A percentile compares a stretch with the other conserved stretches of the same genome.
Conservation (phyloP, 768 basidiomycete genomes). For the Pilatotrama ljubarskyi region DNA sequence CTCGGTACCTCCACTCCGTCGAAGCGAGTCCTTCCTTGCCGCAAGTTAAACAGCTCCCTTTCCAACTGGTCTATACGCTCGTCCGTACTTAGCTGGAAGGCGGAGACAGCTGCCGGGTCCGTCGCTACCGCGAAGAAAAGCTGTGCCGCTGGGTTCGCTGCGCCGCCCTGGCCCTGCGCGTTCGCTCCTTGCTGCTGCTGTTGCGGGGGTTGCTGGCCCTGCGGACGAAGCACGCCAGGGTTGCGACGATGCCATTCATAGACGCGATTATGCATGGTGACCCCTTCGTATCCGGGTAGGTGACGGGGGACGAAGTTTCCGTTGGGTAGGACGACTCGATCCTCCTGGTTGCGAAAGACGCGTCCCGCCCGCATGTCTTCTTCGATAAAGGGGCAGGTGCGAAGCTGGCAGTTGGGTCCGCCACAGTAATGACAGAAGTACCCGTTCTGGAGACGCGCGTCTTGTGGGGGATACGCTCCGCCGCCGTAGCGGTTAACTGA, state of each 20-base stretch:
- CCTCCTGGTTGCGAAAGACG: slow-evolving; percentile 25
- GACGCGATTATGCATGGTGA: not conserved
- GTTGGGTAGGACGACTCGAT: slow-evolving; percentile 26
- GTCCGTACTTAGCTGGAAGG: not conserved
- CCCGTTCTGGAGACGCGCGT: not conserved
- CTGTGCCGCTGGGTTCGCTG: not conserved
- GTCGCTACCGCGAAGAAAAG: too few relatives aligned
- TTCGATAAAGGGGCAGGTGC: slow-evolving; percentile 21
- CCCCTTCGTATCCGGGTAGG: slow-evolving; percentile 10
- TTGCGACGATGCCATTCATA: not conserved
- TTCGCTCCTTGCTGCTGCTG: too few relatives aligned
- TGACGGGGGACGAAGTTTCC: slow-evolving; percentile 27
- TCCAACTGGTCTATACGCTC: not conserved
- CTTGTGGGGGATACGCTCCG: not conserved
- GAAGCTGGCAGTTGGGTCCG: slow-evolving; percentile 25
- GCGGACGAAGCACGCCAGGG: not conserved
- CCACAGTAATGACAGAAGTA: slow-evolving; percentile 25
- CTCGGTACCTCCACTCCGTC: not conserved
- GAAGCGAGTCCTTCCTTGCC: not conserved
- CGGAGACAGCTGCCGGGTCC: not conserved
- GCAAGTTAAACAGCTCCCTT: not conserved
- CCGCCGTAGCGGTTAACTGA: too few relatives aligned
- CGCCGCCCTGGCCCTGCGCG: too few relatives aligned
- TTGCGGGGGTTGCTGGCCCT: too few relatives aligned
- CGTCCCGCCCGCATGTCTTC: slow-evolving; percentile 16